Evolutionary conservation across 768 basidiomycete species (phyloP).

Genomic region (Hericium erinaceus): DNA sequence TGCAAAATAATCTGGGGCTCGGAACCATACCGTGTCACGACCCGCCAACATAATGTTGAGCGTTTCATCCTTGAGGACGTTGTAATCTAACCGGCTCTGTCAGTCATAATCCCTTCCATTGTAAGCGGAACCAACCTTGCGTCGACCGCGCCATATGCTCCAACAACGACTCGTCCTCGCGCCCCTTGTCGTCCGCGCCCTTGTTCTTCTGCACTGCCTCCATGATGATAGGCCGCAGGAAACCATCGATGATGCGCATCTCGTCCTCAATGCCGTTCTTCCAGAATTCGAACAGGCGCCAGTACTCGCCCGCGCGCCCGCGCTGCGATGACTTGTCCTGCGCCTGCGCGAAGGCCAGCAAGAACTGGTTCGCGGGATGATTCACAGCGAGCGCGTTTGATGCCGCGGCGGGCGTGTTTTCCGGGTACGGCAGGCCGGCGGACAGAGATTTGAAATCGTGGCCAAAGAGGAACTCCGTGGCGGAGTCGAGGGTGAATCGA

Average conservation of each 20-base stretch:
- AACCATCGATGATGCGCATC: neutral
- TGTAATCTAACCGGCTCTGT: constrained; percentile 27
- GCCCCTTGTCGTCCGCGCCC: neutral
- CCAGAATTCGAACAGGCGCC: neutral
- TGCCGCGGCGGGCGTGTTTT: constrained; percentile 14
- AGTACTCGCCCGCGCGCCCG: neutral
- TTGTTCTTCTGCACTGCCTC: constrained; percentile 3
- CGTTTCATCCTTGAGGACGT: constrained; percentile 23
- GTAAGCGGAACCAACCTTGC: neutral
- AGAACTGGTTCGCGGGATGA: constrained; percentile 7
- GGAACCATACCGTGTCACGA: constrained; percentile 19
- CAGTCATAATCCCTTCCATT: neutral
- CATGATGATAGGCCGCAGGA: constrained; percentile 2
- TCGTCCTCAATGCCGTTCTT: neutral
- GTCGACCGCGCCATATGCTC: constrained; percentile 32
- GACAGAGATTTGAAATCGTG: constrained; percentile 28
- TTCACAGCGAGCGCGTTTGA: neutral
- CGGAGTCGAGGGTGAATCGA: constrained; percentile 41
- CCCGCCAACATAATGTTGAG: constrained; percentile 28
- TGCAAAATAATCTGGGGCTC: no score
- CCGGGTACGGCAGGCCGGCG: constrained; percentile 28
- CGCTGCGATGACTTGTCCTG: neutral
- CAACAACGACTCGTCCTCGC: constrained; percentile 29
- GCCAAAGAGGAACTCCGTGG: constrained; percentile 43
- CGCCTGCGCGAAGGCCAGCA: constrained; percentile 3